Percentiles rank a stretch among this genome's conserved stretches.
These are phyloP conservation scores for Pseudocercospora fijiensis DNA, from an alignment of 2,329 filamentous ascomycete genomes.

Conservation along the genomic window DNA sequence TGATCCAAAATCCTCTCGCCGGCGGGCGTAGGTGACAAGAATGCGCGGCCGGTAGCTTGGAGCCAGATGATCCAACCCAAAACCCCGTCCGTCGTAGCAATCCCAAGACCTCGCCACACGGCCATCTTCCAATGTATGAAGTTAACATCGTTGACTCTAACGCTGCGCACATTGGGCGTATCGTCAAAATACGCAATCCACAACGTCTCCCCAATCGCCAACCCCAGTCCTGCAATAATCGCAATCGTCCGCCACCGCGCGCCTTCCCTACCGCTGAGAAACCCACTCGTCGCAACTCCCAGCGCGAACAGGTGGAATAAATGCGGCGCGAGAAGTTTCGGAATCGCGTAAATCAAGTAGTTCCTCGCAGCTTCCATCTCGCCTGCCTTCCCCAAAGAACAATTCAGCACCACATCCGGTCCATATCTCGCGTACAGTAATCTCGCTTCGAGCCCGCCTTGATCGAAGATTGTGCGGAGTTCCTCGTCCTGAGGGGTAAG, in stretches of 20 bases:
- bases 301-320: slow-evolving; percentile 71
- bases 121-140: slow-evolving; percentile 70
- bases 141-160: slow-evolving; percentile 62
- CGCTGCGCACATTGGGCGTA: slow-evolving; percentile 61
- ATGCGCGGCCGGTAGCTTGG: slow-evolving; percentile 75
- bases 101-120: slow-evolving; percentile 60
- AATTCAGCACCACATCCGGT: slow-evolving; percentile 68
- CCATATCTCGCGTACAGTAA: slow-evolving; percentile 84
- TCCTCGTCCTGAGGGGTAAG: slow-evolving; percentile 62
- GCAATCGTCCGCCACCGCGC: slow-evolving; percentile 68
- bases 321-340: slow-evolving; percentile 72
- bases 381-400: slow-evolving; percentile 67
- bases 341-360: slow-evolving; percentile 79
- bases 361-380: slow-evolving; percentile 51
- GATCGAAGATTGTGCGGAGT: slow-evolving; percentile 67
- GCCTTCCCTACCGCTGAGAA: slow-evolving; percentile 63
- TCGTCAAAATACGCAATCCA: slow-evolving; percentile 64
- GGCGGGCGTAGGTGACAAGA: slow-evolving; percentile 60
- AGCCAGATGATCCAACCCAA: slow-evolving; percentile 70
- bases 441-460: slow-evolving; percentile 61
- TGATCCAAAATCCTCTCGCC: slow-evolving; percentile 65
- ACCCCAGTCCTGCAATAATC: slow-evolving; percentile 59
- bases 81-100: slow-evolving; percentile 64
- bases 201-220: slow-evolving; percentile 67
- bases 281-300: slow-evolving; percentile 69